Base-by-base conservation (phyloP, 1,284 basidiomycete genomes). In the Ustilago tritici region DNA sequence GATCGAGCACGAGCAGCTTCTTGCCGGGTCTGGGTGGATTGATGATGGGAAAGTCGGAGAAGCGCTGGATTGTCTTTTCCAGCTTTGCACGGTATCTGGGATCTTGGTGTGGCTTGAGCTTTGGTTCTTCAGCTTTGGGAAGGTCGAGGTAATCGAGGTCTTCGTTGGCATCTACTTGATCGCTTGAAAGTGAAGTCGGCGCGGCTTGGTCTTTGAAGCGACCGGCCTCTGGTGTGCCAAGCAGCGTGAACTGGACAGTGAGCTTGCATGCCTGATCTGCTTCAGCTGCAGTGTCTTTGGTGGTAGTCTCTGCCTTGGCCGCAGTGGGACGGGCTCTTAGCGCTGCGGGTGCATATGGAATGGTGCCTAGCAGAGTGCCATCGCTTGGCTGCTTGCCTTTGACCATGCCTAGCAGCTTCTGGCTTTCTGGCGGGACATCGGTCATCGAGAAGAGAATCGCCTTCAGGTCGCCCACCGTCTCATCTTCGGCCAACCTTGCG, bases 371-470 rank as follows among this genome's bases (percentile, higher is more conserved):
- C 19, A 23, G 43, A 10, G 63, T 68, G 3, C 74, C 70, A 32
- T 83, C 82, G 55, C 90, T 88, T 5, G 93, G 93, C 12, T 95
- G 87, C 85, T 93, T 95, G 41, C 93, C 93, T 80, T 93, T 93
- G 41, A 93, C 91, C 34, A 96, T 87, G 1, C 93, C 93, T 14
- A 95, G 89, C 61, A 96, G 92, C 88, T 97, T 96, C 88, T 96
- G 94, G 17, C 94, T 89, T 76, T 93, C 93, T 32, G 91, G 90
- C 3, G 94, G 93, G 2, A 97, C 93, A 66, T 89, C 90, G 1
- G 94, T 96, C 65, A 94, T 85, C 38, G 88, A 89, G 74, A 92
- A 90, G 43, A 97, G 87, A 19, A 85, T 76, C 0, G 76, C 76
- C 52, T 64, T 80, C 50, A 80, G 65, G 32, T 86, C 60, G 85